These are phyloP conservation scores for Lobulomyces angularis DNA, from an alignment of 192 early-diverging fungal species.

Conservation along the genomic window DNA sequence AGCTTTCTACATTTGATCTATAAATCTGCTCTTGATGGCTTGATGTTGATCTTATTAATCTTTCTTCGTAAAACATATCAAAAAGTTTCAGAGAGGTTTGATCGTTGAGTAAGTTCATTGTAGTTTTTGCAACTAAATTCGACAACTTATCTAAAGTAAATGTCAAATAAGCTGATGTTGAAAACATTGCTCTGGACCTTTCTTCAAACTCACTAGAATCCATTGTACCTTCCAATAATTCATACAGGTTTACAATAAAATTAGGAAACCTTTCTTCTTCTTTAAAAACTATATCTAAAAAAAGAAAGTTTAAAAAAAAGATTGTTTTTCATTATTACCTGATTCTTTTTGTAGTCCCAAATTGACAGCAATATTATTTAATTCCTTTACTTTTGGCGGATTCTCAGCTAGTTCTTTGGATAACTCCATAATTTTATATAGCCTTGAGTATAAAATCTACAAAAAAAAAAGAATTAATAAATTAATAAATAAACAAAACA, in stretches of 20 bases:
- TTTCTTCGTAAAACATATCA: slow-evolving; percentile 29
- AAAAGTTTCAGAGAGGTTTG: slow-evolving; percentile 40
- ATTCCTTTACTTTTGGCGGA: slow-evolving; percentile 35
- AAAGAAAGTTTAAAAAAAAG: background rate
- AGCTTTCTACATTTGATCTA: slow-evolving; percentile 26
- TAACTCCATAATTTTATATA: slow-evolving; percentile 66
- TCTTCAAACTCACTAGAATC: slow-evolving; percentile 81
- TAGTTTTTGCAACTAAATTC: slow-evolving; percentile 62
- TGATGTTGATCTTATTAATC: slow-evolving; percentile 20
- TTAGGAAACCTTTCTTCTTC: slow-evolving; percentile 62
- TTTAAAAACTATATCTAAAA: background rate
- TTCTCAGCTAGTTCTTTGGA: slow-evolving; percentile 42
- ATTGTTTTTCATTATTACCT: slow-evolving; percentile 4
- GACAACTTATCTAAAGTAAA: slow-evolving; percentile 86
- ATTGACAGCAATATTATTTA: slow-evolving; percentile 46
- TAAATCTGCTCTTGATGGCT: slow-evolving; percentile 38
- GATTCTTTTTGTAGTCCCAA: slow-evolving; percentile 26
- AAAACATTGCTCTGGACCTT: slow-evolving; percentile 67
- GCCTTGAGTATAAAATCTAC: slow-evolving; percentile 74
- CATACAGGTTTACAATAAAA: slow-evolving; percentile 59
- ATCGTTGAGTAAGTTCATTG: slow-evolving; percentile 56
- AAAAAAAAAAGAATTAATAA: slow-evolving; percentile 1
- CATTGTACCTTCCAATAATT: slow-evolving; percentile 68
- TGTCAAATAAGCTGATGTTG: slow-evolving; percentile 75
- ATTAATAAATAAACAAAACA: background rate